Evolutionary conservation across 2,329 filamentous ascomycete species (phyloP).

Genomic region (Coniella lustricola): DNA sequence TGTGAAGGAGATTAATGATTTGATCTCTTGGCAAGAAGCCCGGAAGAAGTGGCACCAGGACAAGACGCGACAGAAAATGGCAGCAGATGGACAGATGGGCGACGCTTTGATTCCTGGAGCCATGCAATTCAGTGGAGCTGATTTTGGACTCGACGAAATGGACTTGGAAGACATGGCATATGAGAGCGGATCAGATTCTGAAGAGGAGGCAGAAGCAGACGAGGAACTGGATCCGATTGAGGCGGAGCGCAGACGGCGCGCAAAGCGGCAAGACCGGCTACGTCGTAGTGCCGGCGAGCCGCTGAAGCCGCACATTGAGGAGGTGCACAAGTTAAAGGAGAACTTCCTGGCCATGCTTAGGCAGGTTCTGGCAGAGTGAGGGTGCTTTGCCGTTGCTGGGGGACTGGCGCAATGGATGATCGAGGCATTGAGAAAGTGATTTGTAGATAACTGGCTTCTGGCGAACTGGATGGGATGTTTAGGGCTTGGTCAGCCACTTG

Average conservation of each 20-base stretch:
- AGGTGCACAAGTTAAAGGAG: constrained; percentile 73
- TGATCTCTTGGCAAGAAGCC: constrained; percentile 91
- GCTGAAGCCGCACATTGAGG: constrained; percentile 67
- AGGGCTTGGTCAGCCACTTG: too few relatives aligned
- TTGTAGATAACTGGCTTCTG: too few relatives aligned
- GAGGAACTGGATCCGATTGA: constrained; percentile 83
- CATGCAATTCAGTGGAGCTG: constrained; percentile 63
- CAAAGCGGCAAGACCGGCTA: constrained; percentile 72
- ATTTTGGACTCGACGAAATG: constrained; percentile 84
- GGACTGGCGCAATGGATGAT: neutral
- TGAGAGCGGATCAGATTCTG: constrained; percentile 54
- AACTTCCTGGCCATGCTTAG: constrained; percentile 78
- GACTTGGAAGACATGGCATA: constrained; percentile 83
- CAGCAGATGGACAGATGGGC: constrained; percentile 59
- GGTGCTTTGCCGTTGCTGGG: neutral
- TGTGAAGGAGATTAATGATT: constrained; percentile 70
- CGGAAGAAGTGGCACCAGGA: constrained; percentile 97
- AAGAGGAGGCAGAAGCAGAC: constrained; percentile 62
- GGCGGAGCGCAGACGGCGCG: constrained; percentile 71
- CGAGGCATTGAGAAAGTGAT: neutral
- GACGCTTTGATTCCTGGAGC: constrained; percentile 46
- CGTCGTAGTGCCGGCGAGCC: constrained; percentile 78
- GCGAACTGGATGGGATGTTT: neutral
- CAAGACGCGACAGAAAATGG: constrained; percentile 99
- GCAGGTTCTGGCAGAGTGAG: constrained; percentile 67